Percentiles rank a stretch among this genome's conserved stretches.
Conservation (phyloP, 108 stramenopile genomes). For the Cyclotella choctawhatcheeana region DNA sequence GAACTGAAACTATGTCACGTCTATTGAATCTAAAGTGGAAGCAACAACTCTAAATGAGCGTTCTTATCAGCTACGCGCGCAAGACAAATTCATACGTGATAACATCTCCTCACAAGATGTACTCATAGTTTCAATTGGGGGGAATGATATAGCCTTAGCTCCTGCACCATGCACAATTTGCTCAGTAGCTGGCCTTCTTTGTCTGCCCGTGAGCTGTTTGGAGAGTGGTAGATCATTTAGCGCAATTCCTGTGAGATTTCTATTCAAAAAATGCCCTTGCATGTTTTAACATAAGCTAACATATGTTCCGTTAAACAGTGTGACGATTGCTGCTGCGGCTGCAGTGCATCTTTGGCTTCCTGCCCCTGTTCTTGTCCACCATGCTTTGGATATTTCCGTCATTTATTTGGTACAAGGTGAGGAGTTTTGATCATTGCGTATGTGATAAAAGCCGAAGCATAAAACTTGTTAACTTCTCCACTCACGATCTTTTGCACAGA, state of each 20-base stretch:
- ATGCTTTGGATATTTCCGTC: conserved; percentile 83
- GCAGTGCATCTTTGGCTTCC: conserved; percentile 67
- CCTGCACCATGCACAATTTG: conserved; percentile 80
- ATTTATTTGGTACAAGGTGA: conserved; percentile 81
- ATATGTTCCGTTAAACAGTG: too few species aligned
- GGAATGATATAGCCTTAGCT: conserved; percentile 87
- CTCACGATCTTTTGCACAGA: conserved; percentile 14
- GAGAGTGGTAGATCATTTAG: conserved; percentile 54
- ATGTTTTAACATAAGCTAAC: too few species aligned
- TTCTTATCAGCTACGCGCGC: conserved; percentile 53
- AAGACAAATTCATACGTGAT: conserved; percentile 84
- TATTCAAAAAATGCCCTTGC: too few species aligned
- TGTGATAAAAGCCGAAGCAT: conserved; percentile 5
- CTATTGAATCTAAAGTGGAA: conserved; percentile 53
- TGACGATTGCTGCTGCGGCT: conserved; percentile 81
- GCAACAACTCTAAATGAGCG: conserved; percentile 81
- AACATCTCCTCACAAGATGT: conserved; percentile 72
- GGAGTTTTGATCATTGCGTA: background rate
- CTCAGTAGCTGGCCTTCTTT: conserved; percentile 60
- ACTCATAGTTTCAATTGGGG: conserved; percentile 82
- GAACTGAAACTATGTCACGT: background rate
- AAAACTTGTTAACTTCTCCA: too few species aligned
- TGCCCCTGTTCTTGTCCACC: conserved; percentile 52
- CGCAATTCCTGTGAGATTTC: conserved; percentile 39
- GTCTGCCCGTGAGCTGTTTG: conserved; percentile 59